Conservation (phyloP, 257 asterid species). For the Solanum raphanifolium region DNA sequence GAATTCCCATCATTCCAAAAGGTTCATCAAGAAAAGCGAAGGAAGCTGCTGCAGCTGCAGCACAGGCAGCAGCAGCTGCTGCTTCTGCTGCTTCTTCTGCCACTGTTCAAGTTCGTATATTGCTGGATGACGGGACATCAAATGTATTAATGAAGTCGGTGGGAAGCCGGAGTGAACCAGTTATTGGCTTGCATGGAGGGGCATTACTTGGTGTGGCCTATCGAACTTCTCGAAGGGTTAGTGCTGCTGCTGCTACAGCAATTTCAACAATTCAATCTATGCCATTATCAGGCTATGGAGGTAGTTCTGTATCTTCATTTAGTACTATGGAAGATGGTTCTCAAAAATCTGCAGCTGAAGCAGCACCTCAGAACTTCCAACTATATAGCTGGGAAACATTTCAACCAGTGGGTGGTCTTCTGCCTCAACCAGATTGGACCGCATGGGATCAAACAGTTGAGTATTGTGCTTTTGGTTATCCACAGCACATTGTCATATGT, state of each 20-base stretch:
- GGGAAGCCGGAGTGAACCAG: conserved; percentile 90
- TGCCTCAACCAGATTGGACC: conserved; percentile 99
- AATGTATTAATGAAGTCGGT: conserved; percentile 92
- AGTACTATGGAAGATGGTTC: conserved; percentile 71
- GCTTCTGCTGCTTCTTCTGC: conserved; percentile 93
- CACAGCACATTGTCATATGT: conserved; percentile 75
- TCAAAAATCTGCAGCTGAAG: conserved; percentile 56
- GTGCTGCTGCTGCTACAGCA: conserved; percentile 70
- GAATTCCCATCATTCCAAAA: conserved; percentile 87
- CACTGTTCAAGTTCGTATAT: conserved; percentile 88
- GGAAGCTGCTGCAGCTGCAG: conserved; percentile 97
- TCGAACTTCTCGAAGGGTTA: conserved; percentile 84
- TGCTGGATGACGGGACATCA: conserved; percentile 95
- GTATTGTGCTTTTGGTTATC: conserved; percentile 95
- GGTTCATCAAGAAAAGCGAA: conserved; percentile 91
- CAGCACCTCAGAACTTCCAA: conserved; percentile 77
- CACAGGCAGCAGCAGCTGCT: conserved; percentile 85
- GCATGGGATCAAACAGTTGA: conserved; percentile 99
- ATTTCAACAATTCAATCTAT: conserved; percentile 81
- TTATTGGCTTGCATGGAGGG: conserved; percentile 87
- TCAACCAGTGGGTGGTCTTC: conserved; percentile 95
- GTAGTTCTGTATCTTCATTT: conserved; percentile 57
- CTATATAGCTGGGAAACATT: conserved; percentile 96
- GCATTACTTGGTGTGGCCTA: conserved; percentile 91
- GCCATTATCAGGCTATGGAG: conserved; percentile 83